Percentiles rank a stretch among this genome's conserved stretches.
Evolutionary conservation across 169 alveolate species (phyloP).

Genomic region (Plasmodium cynomolgi): DNA sequence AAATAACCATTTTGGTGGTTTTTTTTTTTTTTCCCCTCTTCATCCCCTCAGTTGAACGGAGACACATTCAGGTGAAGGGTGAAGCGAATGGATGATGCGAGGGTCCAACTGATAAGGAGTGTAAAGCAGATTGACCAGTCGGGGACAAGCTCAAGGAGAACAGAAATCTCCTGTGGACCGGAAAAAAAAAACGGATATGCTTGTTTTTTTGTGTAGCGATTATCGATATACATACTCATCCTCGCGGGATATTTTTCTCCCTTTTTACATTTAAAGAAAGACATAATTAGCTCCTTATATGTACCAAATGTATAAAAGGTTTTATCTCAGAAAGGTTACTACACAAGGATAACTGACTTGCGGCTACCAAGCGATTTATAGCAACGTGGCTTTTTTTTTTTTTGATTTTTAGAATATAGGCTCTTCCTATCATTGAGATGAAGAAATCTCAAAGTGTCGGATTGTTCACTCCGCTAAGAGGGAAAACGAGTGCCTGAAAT

Average conservation of each 20-base stretch:
- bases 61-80: background rate
- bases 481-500: background rate
- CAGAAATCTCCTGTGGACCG: background rate
- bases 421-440: conserved; percentile 4
- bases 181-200: background rate
- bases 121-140: background rate
- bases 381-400: background rate
- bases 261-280: background rate
- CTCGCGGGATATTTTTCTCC: background rate
- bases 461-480: conserved; percentile 3
- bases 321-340: background rate
- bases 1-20: background rate
- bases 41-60: background rate
- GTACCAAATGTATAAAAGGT: background rate
- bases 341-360: background rate
- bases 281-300: background rate
- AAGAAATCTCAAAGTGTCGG: conserved; percentile 9
- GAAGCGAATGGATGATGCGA: background rate
- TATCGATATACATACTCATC: background rate
- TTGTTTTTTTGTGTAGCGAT: background rate
- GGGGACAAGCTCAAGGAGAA: background rate
- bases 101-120: background rate
- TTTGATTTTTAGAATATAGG: background rate
- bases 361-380: background rate
- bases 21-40: background rate